A percentile compares a stretch with the other conserved stretches of the same genome.
Conservation (phyloP, 495 filamentous ascomycete species). For the Hypoxylon trugodes region DNA sequence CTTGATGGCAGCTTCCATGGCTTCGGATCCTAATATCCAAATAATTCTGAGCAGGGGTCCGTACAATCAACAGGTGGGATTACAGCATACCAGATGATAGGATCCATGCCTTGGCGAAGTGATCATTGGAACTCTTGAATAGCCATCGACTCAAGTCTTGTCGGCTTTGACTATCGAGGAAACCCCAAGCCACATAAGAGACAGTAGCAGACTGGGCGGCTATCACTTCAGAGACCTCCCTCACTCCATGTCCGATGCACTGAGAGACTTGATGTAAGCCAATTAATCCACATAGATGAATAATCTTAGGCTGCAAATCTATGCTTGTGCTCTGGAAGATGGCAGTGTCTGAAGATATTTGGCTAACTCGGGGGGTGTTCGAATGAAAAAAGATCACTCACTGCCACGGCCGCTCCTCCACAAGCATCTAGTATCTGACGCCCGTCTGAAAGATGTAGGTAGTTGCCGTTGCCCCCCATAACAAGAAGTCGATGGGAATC, state of each 20-base stretch:
- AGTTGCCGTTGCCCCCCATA: constrained; percentile 46
- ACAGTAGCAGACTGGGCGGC: constrained; percentile 41
- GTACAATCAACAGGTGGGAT: not conserved
- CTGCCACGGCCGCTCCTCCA: constrained; percentile 62
- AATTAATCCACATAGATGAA: not conserved
- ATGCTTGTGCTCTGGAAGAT: not conserved
- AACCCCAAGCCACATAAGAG: constrained; percentile 54
- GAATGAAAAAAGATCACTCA: constrained; percentile 1
- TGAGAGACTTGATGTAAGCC: constrained; percentile 10
- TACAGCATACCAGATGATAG: constrained; percentile 29
- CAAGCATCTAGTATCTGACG: constrained; percentile 70
- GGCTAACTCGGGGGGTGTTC: not conserved
- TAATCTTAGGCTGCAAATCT: not conserved
- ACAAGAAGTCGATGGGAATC: constrained; percentile 23
- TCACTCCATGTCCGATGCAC: constrained; percentile 59
- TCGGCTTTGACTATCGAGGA: constrained; percentile 49
- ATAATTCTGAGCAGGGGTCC: not conserved
- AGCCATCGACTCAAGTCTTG: constrained; percentile 48
- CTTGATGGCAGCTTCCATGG: constrained; percentile 75
- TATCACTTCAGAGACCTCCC: constrained; percentile 50
- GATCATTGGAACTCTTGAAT: constrained; percentile 50
- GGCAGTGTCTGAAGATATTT: not conserved
- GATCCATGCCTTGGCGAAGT: constrained; percentile 54
- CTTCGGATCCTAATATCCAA: constrained; percentile 66
- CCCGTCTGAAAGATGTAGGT: constrained; percentile 62